phyloP scores from a whole-genome alignment of 108 stramenopile species.

The Phaeodactylum tricornutum region DNA sequence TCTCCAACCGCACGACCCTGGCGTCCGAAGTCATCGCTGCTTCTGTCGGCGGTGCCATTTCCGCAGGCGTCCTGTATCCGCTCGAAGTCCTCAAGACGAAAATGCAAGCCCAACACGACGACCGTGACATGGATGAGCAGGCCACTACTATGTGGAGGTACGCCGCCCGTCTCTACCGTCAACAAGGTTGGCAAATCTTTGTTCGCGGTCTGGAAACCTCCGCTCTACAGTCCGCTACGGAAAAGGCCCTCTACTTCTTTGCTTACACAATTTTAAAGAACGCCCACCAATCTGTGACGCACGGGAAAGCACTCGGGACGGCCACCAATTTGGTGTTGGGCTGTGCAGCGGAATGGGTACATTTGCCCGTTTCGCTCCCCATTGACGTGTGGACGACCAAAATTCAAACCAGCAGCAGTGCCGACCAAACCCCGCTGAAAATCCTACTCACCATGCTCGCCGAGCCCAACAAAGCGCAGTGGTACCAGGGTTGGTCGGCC shows the following conservation, averaged over 20 bases:
- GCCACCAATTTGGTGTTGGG: slow-evolving; percentile 18
- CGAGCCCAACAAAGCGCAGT: slow-evolving; percentile 44
- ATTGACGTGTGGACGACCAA: slow-evolving; percentile 73
- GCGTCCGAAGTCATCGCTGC: slow-evolving; percentile 58
- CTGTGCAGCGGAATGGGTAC: slow-evolving; percentile 64
- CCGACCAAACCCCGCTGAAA: slow-evolving; percentile 33
- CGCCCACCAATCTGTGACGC: slow-evolving; percentile 14
- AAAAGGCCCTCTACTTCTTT: slow-evolving; percentile 88
- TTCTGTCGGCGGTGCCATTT: slow-evolving; percentile 58
- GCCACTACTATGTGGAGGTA: slow-evolving; percentile 35
- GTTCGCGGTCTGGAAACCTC: slow-evolving; percentile 50
- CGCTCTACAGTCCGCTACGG: slow-evolving; percentile 66
- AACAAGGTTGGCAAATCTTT: slow-evolving; percentile 44
- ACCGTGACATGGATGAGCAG: slow-evolving; percentile 11
- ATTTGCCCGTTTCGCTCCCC: slow-evolving; percentile 84
- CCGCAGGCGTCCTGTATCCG: slow-evolving; percentile 61
- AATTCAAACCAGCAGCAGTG: slow-evolving; percentile 45
- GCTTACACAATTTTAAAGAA: slow-evolving; percentile 75
- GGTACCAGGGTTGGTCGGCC: slow-evolving; percentile 87
- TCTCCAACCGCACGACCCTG: slow-evolving; percentile 28
- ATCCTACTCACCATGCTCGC: slow-evolving; percentile 45
- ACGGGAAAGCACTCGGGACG: slow-evolving; percentile 2
- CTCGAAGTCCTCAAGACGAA: slow-evolving; percentile 78
- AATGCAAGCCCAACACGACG: slow-evolving; percentile 60
- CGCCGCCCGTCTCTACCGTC: slow-evolving; percentile 44